Evolutionary conservation across 2,329 filamentous ascomycete genomes (phyloP).

Genomic region (Akanthomyces lecanii): DNA sequence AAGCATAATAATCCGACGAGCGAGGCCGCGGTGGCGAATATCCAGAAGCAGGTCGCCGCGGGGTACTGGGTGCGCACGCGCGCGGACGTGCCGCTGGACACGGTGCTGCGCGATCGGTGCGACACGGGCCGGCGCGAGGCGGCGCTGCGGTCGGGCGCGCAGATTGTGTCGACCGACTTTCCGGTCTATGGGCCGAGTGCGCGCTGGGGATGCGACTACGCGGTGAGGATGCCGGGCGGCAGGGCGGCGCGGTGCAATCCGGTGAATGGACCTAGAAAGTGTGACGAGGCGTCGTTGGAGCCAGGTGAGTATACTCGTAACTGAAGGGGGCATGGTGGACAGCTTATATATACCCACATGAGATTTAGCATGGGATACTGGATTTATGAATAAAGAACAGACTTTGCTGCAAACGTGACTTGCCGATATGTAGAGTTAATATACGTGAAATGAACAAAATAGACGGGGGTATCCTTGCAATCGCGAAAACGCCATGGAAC

Average conservation of each 20-base stretch:
- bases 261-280: conserved; percentile 21
- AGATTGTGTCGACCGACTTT: conserved; percentile 47
- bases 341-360: neutral
- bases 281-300: conserved; percentile 22
- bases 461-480: conserved; percentile 3
- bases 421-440: neutral
- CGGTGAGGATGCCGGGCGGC: conserved; percentile 22
- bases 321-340: neutral
- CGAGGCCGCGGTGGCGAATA: conserved; percentile 33
- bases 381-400: neutral
- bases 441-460: neutral
- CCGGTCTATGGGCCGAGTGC: conserved; percentile 43
- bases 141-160: conserved; percentile 44
- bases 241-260: conserved; percentile 32
- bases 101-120: conserved; percentile 36
- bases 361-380: neutral
- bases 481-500: neutral
- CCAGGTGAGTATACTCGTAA: conserved; percentile 21
- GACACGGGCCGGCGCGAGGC: conserved; percentile 36
- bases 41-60: conserved; percentile 40
- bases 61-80: conserved; percentile 48
- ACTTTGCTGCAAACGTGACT: too few species aligned
- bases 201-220: conserved; percentile 44
- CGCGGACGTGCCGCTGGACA: conserved; percentile 42
- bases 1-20: conserved; percentile 39